Evolutionary conservation across 495 filamentous ascomycete species (phyloP).

Genomic region (Penicillium taxi): DNA sequence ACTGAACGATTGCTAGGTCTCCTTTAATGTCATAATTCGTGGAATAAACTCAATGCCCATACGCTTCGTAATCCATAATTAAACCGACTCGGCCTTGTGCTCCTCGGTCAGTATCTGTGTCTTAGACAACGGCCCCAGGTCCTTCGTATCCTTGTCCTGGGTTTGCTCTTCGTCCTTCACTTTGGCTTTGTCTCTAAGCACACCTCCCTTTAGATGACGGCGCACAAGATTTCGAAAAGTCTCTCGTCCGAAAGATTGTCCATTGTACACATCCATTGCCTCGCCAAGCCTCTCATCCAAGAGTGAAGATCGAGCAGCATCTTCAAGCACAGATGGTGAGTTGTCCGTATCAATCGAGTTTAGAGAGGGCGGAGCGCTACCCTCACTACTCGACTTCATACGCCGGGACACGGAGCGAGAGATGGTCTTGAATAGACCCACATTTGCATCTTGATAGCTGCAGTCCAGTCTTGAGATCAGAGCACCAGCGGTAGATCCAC

Average conservation of each 20-base stretch:
- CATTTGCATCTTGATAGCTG: constrained; percentile 25
- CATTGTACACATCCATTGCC: not conserved
- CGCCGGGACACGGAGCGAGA: constrained; percentile 29
- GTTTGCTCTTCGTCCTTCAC: not conserved
- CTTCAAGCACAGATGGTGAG: constrained; percentile 6
- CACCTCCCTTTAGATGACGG: too few relatives aligned
- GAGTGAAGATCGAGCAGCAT: not conserved
- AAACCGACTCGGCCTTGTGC: too few relatives aligned
- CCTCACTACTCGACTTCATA: constrained; percentile 25
- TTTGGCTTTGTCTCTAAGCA: too few relatives aligned
- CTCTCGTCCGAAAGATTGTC: constrained; percentile 1
- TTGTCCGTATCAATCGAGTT: constrained; percentile 2
- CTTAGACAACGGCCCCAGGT: too few relatives aligned
- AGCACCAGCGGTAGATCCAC: constrained; percentile 59
- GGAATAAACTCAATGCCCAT: too few relatives aligned
- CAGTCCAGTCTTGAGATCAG: constrained; percentile 56
- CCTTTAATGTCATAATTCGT: too few relatives aligned
- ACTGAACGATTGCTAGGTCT: too few relatives aligned
- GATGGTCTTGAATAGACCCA: constrained; percentile 25
- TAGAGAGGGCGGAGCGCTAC: constrained; percentile 22
- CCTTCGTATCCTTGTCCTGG: too few relatives aligned
- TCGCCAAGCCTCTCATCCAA: not conserved
- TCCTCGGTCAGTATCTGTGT: too few relatives aligned
- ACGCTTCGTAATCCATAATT: too few relatives aligned
- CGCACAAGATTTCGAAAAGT: constrained; percentile 2